Conservation (phyloP, 2,329 filamentous ascomycete species). For the Ophiostoma sp. region DNA sequence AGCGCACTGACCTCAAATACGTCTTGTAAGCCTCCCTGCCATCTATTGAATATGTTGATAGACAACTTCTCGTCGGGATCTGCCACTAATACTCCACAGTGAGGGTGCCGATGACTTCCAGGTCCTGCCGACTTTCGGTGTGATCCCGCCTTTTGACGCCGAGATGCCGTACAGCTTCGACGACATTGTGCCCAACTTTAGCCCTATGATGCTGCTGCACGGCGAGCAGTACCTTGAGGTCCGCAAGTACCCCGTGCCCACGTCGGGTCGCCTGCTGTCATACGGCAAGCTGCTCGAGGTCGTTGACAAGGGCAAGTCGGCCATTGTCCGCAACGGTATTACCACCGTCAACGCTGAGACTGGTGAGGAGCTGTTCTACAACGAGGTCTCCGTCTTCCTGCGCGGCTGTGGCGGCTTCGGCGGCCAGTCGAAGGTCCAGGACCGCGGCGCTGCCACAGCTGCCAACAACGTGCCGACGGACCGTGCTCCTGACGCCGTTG, state of each 20-base stretch:
- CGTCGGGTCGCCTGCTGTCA: constrained; percentile 72
- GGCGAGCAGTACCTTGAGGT: constrained; percentile 98
- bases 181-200: constrained; percentile 92
- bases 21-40: constrained; percentile 60
- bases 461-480: constrained; percentile 71
- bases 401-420: constrained; percentile 89
- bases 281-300: constrained; percentile 86
- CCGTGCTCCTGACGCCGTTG: constrained; percentile 74
- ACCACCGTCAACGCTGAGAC: constrained; percentile 82
- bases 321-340: constrained; percentile 75
- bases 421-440: constrained; percentile 72
- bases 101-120: constrained; percentile 93
- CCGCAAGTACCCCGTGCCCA: constrained; percentile 87
- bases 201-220: constrained; percentile 97
- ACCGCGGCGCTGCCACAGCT: constrained; percentile 78
- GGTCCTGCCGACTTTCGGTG: constrained; percentile 89
- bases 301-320: constrained; percentile 90
- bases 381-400: constrained; percentile 91
- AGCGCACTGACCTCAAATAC: constrained; percentile 81
- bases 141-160: constrained; percentile 90
- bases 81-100: constrained; percentile 34
- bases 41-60: background rate
- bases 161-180: constrained; percentile 75
- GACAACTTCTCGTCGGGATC: no score
- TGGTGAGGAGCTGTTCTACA: constrained; percentile 93